Base-by-base conservation (phyloP, 495 filamentous ascomycete species). In the Trichocladium uniseriatum region DNA sequence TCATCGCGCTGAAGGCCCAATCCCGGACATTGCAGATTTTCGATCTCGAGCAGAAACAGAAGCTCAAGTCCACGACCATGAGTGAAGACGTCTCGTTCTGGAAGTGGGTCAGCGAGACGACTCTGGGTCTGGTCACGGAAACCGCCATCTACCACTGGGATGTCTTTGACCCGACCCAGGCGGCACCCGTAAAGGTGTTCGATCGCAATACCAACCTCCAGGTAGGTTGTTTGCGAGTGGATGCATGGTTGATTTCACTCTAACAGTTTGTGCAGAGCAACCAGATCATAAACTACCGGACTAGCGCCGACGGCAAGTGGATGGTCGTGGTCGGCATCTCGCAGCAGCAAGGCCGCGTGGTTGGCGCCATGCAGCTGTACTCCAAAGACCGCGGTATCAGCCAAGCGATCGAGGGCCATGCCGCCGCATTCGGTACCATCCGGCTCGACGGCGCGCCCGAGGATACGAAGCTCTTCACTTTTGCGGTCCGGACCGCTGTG, bases 201-300 rank as follows among this genome's bases (percentile, higher is more conserved):
- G 90, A 97, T 52, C 79, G 92, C 59, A 89, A 95, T 59, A 74
- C 80, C 49, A 96, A 95, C 68, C 79, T 99, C 37, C 70, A 74
- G 54, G 90, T 92, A 79, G 53, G 84, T 10, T 77, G 28, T 15
- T 24, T 15, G 16, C 15, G n/a, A 18, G 11, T 7, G 15, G 14
- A 14, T 8, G 9, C 10, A 10, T 0, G 1, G 3, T 18, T 14
- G 9, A 29, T 13, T 16, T 8, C 28, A 7, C 13, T 6, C 52
- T 52, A 32, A 55, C 49, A 47, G 9, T 15, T 52, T 29, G n/a
- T n/a, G 61, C 45, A 94, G 86, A 81, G 80, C 42, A 89, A 87
- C 67, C 92, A 99, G 84, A 99, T 99, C 61, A 99, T 99, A 78
- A 99, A 97, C 71, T 99, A 99, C 71, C 89, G 91, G 44, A 87